Evolutionary conservation across 257 asterid genomes (phyloP).

Genomic region (Penstemon newberryi): DNA sequence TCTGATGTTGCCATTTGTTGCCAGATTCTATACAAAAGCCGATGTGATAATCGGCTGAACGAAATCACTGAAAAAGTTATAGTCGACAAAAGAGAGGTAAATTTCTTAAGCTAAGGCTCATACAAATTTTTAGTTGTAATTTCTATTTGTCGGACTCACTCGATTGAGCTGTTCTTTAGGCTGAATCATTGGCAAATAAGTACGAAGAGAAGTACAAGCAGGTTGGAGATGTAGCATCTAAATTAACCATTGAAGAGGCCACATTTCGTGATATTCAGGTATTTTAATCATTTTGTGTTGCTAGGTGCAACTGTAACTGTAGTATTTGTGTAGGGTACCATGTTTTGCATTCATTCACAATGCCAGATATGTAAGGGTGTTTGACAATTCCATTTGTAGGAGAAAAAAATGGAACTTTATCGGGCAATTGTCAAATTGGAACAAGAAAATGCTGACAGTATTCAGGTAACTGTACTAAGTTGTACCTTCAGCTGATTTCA

Average conservation of each 20-base stretch:
- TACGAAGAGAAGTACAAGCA: constrained; percentile 94
- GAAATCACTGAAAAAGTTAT: constrained; percentile 86
- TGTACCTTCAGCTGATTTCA: constrained; percentile 23
- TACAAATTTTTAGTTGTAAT: constrained; percentile 7
- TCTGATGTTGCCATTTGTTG: constrained; percentile 33
- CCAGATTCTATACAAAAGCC: constrained; percentile 90
- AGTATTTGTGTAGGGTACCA: constrained; percentile 13
- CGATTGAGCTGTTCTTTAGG: constrained; percentile 51
- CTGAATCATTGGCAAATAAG: constrained; percentile 74
- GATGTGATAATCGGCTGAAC: constrained; percentile 88
- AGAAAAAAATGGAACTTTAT: constrained; percentile 91
- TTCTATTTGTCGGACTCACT: constrained; percentile 28
- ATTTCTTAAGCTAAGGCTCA: constrained; percentile 21
- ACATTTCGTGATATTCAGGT: constrained; percentile 98
- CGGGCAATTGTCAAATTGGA: constrained; percentile 80
- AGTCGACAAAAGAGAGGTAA: constrained; percentile 87
- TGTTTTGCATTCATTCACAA: constrained; percentile 29
- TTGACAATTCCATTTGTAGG: constrained; percentile 45
- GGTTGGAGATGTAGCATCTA: constrained; percentile 91
- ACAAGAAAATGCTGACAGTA: constrained; percentile 65
- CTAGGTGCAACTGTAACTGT: constrained; percentile 13
- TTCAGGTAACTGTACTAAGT: constrained; percentile 51
- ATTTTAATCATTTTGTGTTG: constrained; percentile 23
- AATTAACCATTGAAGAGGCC: constrained; percentile 89
- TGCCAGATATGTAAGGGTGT: constrained; percentile 14